These are phyloP conservation scores for Colletotrichum sp. DNA, from an alignment of 2,329 filamentous ascomycete species.

Conservation along the genomic window DNA sequence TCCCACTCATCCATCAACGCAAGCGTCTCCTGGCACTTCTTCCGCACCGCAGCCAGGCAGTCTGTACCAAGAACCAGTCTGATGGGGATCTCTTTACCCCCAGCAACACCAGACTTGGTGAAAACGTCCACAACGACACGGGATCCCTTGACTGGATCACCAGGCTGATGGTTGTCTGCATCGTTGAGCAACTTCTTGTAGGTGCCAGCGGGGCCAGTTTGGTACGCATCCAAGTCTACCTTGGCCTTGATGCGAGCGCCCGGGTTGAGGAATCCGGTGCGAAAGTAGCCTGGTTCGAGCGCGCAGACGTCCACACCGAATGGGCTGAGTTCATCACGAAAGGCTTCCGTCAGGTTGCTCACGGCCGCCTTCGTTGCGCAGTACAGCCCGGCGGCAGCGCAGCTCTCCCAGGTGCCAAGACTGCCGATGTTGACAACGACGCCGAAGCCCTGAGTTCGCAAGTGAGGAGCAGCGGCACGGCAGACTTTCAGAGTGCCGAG, in stretches of 20 bases:
- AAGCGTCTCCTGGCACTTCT: conserved; percentile 47
- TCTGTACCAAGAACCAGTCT: conserved; percentile 62
- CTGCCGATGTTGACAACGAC: conserved; percentile 52
- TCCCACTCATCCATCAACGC: conserved; percentile 55
- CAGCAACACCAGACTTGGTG: conserved; percentile 51
- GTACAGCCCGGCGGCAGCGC: conserved; percentile 42
- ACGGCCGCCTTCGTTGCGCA: conserved; percentile 51
- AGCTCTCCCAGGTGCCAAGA: conserved; percentile 47
- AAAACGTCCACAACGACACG: conserved; percentile 60
- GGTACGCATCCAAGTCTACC: conserved; percentile 36
- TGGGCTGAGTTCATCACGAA: conserved; percentile 46
- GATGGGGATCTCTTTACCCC: conserved; percentile 54
- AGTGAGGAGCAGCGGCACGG: conserved; percentile 50
- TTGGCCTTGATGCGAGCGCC: conserved; percentile 31
- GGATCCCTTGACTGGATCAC: conserved; percentile 59
- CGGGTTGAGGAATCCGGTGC: conserved; percentile 51
- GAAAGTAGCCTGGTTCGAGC: conserved; percentile 59
- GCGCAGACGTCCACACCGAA: conserved; percentile 48
- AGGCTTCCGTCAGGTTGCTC: conserved; percentile 47
- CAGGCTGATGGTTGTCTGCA: conserved; percentile 54
- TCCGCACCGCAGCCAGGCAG: conserved; percentile 42
- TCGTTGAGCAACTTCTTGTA: conserved; percentile 32
- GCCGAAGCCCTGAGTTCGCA: conserved; percentile 41
- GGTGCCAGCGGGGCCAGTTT: conserved; percentile 31
- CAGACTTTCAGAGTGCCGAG: conserved; percentile 55